Percentiles rank a stretch among this genome's conserved stretches.
Evolutionary conservation across 2,329 filamentous ascomycete genomes (phyloP).

Genomic region (Davidsoniella eucalypti): DNA sequence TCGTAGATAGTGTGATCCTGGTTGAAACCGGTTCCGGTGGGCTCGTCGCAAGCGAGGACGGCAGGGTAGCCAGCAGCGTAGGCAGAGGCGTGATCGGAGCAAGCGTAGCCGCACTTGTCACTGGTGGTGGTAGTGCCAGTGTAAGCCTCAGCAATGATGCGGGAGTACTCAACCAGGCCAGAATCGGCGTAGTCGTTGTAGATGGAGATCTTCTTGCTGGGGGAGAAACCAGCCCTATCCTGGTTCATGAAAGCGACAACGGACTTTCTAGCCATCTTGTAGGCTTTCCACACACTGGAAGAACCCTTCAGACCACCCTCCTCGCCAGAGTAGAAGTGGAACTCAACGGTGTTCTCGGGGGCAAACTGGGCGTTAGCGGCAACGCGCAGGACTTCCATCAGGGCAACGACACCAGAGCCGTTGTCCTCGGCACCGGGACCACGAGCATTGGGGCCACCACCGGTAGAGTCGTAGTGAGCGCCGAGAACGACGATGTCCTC

Average conservation of each 20-base stretch:
- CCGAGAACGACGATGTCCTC: slow-evolving; percentile 23
- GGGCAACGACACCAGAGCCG: slow-evolving; percentile 27
- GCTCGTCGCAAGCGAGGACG: slow-evolving; percentile 23
- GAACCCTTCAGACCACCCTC: slow-evolving; percentile 34
- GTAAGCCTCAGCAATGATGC: slow-evolving; percentile 18
- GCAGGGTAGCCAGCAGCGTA: slow-evolving; percentile 24
- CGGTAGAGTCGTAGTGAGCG: slow-evolving; percentile 31
- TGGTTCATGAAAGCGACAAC: slow-evolving; percentile 33
- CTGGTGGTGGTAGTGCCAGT: slow-evolving; percentile 19
- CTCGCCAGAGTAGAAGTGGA: slow-evolving; percentile 35
- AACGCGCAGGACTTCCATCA: slow-evolving; percentile 32
- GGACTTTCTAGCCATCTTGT: slow-evolving; percentile 22
- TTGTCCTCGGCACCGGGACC: slow-evolving; percentile 35
- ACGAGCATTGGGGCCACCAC: slow-evolving; percentile 13
- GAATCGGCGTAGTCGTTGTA: slow-evolving; percentile 30
- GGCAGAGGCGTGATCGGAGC: slow-evolving; percentile 26
- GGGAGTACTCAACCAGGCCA: slow-evolving; percentile 24
- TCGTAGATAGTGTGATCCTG: slow-evolving; percentile 22
- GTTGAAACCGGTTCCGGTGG: slow-evolving; percentile 17
- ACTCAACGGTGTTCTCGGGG: slow-evolving; percentile 30
- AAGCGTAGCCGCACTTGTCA: slow-evolving; percentile 28
- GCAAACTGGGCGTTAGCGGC: slow-evolving; percentile 17
- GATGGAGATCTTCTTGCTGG: slow-evolving; percentile 27
- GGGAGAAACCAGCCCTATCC: slow-evolving; percentile 34
- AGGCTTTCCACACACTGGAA: slow-evolving; percentile 26